Evolutionary conservation across 2,329 filamentous ascomycete genomes (phyloP).

Genomic region (Tolypocladium guangdongense): DNA sequence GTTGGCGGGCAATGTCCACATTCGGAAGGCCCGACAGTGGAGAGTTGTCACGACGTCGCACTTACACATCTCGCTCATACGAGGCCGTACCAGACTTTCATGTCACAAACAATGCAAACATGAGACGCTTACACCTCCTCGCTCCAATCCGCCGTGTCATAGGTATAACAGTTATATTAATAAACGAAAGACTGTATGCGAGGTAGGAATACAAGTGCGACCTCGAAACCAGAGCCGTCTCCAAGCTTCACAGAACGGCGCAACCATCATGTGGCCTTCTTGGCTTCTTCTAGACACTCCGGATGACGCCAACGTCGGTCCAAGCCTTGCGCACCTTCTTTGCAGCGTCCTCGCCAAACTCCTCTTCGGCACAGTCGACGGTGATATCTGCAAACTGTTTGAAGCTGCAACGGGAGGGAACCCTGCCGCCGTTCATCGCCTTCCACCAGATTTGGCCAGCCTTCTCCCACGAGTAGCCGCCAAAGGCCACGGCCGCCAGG

Average conservation of each 20-base stretch:
- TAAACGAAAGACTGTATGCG: not conserved
- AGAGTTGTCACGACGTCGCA: not conserved
- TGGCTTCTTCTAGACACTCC: conserved; percentile 8
- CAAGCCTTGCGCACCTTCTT: conserved; percentile 34
- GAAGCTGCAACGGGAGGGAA: conserved; percentile 31
- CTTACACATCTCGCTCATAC: not conserved
- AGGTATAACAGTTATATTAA: not conserved
- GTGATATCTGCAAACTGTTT: conserved; percentile 38
- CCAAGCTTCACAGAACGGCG: not conserved
- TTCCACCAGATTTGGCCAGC: conserved; percentile 43
- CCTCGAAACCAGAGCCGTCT: not conserved
- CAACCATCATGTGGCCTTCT: not conserved
- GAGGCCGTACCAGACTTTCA: not conserved
- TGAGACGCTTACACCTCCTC: not conserved
- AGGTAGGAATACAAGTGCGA: too few relatives aligned
- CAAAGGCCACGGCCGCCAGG: conserved; percentile 33
- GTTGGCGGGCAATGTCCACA: not conserved
- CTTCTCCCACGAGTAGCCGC: conserved; percentile 43
- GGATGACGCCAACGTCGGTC: conserved; percentile 34
- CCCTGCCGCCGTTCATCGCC: conserved; percentile 30
- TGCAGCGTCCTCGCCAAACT: conserved; percentile 30
- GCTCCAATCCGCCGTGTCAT: not conserved
- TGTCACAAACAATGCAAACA: not conserved
- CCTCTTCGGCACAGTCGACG: conserved; percentile 30
- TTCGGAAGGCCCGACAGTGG: not conserved